A percentile compares a stretch with the other conserved stretches of the same genome.
phyloP scores from a whole-genome alignment of 139 green algal genomes.

The Nannochloris sp. region DNA sequence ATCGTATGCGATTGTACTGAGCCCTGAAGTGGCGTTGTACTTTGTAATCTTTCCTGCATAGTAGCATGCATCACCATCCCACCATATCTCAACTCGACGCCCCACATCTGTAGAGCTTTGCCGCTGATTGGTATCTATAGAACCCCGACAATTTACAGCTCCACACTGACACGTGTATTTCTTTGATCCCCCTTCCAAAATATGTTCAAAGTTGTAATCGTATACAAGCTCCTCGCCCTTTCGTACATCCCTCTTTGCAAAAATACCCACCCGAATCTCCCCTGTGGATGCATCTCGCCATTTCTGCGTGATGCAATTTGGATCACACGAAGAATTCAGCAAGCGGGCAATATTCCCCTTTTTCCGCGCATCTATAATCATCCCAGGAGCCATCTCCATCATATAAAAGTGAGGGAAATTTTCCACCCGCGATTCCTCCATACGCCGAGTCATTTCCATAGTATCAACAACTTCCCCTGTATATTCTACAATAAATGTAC shows the following conservation, averaged over 20 bases:
- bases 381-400: slow-evolving; percentile 65
- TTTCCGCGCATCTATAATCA: slow-evolving; percentile 71
- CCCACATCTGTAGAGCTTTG: slow-evolving; percentile 34
- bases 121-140: slow-evolving; percentile 44
- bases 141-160: slow-evolving; percentile 73
- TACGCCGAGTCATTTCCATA: slow-evolving; percentile 45
- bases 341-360: slow-evolving; percentile 71
- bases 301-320: slow-evolving; percentile 85
- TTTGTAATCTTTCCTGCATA: slow-evolving; percentile 58
- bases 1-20: slow-evolving; percentile 66
- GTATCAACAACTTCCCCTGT: slow-evolving; percentile 58
- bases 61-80: slow-evolving; percentile 58
- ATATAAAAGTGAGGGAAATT: slow-evolving; percentile 75
- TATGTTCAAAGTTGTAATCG: slow-evolving; percentile 70
- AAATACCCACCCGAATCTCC: slow-evolving; percentile 45
- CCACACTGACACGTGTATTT: slow-evolving; percentile 67
- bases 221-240: slow-evolving; percentile 77
- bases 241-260: slow-evolving; percentile 38
- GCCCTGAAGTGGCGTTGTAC: slow-evolving; percentile 41
- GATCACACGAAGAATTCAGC: slow-evolving; percentile 78
- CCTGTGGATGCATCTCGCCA: slow-evolving; percentile 59
- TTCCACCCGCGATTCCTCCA: slow-evolving; percentile 42
- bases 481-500: slow-evolving; percentile 82
- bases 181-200: slow-evolving; percentile 14
- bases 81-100: slow-evolving; percentile 53